These are phyloP conservation scores for Triticum monococcum DNA, from an alignment of 176 grass and related monocot genomes.

Conservation along the genomic window DNA sequence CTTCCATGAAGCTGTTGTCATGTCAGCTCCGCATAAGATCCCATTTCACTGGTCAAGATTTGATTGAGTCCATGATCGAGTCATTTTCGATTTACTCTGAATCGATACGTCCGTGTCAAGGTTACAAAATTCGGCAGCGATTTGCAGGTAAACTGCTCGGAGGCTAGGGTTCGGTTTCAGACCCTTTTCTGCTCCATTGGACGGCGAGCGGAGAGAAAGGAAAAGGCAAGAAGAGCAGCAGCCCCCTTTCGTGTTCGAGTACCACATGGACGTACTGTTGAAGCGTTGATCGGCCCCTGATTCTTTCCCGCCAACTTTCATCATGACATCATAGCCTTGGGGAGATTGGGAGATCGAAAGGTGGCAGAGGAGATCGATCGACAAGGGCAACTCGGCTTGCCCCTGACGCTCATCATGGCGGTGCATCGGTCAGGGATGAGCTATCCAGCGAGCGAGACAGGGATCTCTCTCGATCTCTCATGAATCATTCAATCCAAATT, in stretches of 20 bases:
- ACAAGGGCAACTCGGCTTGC: conserved; percentile 9
- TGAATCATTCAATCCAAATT: conserved; percentile 13
- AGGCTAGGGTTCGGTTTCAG: conserved; percentile 27
- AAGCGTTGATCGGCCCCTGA: neutral
- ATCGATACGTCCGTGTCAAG: conserved; percentile 8
- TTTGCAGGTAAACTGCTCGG: neutral
- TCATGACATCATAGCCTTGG: conserved; percentile 36
- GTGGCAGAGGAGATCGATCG: neutral
- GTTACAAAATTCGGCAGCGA: neutral
- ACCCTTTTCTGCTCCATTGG: conserved; percentile 29
- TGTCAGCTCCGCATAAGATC: conserved; percentile 22
- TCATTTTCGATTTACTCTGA: neutral
- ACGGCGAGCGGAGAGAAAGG: neutral
- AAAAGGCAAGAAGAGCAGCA: conserved; percentile 8
- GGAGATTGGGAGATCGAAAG: conserved; percentile 37
- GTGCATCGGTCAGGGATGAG: conserved; percentile 42
- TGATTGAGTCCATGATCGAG: neutral
- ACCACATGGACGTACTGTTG: conserved; percentile 24
- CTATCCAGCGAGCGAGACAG: conserved; percentile 15
- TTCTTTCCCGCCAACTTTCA: conserved; percentile 20
- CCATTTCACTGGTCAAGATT: conserved; percentile 9
- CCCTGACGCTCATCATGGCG: conserved; percentile 33
- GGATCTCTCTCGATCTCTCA: conserved; percentile 27
- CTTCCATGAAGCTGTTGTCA: conserved; percentile 30
- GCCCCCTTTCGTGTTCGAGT: conserved; percentile 21